Conservation (phyloP, 352 stramenopile species). For the Phytopythium cucurbitacearum region DNA sequence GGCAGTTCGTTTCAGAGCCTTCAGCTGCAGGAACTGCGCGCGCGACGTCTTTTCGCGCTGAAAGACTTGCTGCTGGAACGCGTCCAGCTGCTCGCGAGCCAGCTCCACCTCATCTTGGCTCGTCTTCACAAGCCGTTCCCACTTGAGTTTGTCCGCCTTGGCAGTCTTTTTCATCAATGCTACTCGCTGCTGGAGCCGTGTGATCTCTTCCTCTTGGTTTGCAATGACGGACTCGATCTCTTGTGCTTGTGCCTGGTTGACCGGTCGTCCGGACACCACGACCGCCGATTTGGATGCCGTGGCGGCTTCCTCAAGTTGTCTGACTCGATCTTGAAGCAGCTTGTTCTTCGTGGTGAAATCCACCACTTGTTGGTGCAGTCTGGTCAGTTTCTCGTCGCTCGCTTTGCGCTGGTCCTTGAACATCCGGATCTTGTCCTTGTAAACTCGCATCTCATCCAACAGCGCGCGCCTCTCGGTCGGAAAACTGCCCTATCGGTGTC, state of each 20-base stretch:
- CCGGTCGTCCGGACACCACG: not conserved
- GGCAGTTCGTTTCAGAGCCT: slow-evolving; percentile 66
- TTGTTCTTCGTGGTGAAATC: slow-evolving; percentile 59
- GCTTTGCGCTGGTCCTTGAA: slow-evolving; percentile 47
- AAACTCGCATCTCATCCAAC: slow-evolving; percentile 60
- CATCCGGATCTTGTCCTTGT: slow-evolving; percentile 51
- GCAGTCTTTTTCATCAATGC: slow-evolving; percentile 57
- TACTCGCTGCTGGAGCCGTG: slow-evolving; percentile 52
- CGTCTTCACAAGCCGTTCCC: slow-evolving; percentile 32
- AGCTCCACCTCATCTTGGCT: slow-evolving; percentile 48
- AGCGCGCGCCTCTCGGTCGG: slow-evolving; percentile 41
- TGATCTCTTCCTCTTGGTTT: slow-evolving; percentile 65
- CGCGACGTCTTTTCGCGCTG: slow-evolving; percentile 60
- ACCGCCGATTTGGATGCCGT: not conserved
- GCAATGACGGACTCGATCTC: slow-evolving; percentile 44
- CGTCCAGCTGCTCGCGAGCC: slow-evolving; percentile 33
- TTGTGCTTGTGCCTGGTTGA: slow-evolving; percentile 10
- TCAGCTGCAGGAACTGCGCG: slow-evolving; percentile 64
- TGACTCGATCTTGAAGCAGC: slow-evolving; percentile 36
- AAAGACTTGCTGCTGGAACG: slow-evolving; percentile 41
- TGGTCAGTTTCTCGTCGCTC: slow-evolving; percentile 40
- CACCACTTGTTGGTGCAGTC: slow-evolving; percentile 51
- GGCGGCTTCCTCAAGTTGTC: slow-evolving; percentile 26
- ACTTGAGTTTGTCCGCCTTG: slow-evolving; percentile 45
- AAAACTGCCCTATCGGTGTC: slow-evolving; percentile 32